A percentile compares a stretch with the other conserved stretches of the same genome.
phyloP scores from a whole-genome alignment of 768 basidiomycete genomes.

The Naganishia vaughanmartiniae region DNA sequence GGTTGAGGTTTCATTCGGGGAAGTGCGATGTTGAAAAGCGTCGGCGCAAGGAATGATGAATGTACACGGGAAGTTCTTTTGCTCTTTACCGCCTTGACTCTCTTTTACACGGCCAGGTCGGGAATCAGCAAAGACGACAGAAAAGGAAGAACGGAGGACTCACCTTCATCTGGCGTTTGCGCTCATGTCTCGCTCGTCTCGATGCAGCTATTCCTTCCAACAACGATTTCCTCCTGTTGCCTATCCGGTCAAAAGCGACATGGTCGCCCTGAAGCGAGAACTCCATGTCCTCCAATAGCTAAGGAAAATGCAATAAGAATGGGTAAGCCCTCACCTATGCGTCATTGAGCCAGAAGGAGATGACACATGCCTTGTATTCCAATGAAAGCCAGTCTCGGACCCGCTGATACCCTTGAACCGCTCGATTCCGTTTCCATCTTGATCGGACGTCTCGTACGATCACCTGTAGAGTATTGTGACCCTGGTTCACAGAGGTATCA shows the following conservation, averaged over 20 bases:
- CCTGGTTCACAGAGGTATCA: not conserved
- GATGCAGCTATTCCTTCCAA: not conserved
- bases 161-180: not conserved
- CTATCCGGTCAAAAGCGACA: not conserved
- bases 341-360: not conserved
- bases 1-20: conserved; percentile 82
- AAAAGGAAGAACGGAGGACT: not conserved
- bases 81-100: not conserved
- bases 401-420: conserved; percentile 9
- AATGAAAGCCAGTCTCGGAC: conserved; percentile 9
- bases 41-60: conserved; percentile 61
- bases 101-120: not conserved
- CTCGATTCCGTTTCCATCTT: conserved; percentile 1
- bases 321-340: not conserved
- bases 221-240: not conserved
- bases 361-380: conserved; percentile 13
- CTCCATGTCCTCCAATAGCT: conserved; percentile 5
- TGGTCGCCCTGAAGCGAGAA: not conserved
- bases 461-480: not conserved
- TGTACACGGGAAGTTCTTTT: not conserved
- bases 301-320: not conserved
- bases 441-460: not conserved
- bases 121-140: not conserved
- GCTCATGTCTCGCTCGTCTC: not conserved
- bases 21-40: conserved; percentile 66